These are phyloP conservation scores for Stephania cephalantha DNA, from an alignment of 164 flowering plant species.

Conservation along the genomic window DNA sequence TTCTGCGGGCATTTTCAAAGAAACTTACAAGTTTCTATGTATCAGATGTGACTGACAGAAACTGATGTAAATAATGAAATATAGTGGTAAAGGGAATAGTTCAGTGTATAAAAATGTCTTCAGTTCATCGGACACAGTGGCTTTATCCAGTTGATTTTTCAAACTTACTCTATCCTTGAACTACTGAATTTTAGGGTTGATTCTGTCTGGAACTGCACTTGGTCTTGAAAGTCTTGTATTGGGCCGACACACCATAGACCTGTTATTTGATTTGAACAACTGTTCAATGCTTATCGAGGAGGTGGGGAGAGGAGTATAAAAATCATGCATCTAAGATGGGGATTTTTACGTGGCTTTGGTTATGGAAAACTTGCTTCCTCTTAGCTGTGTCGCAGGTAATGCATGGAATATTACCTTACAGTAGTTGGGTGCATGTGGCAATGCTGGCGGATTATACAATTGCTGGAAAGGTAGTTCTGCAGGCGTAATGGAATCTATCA, in stretches of 20 bases:
- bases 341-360: conserved; percentile 1
- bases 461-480: conserved; percentile 8
- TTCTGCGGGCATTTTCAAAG: conserved; percentile 8
- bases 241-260: background rate
- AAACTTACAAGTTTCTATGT: conserved; percentile 8
- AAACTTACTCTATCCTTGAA: background rate
- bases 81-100: conserved; percentile 11
- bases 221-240: background rate
- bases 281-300: background rate
- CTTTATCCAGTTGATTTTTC: conserved; percentile 4
- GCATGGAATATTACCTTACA: background rate
- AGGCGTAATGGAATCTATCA: conserved; percentile 4
- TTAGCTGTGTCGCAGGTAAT: background rate
- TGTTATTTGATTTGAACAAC: conserved; percentile 5
- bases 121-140: background rate
- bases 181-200: conserved; percentile 2
- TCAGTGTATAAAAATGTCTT: conserved; percentile 7
- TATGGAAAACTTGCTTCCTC: background rate
- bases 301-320: background rate
- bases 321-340: background rate
- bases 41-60: conserved; percentile 15
- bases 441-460: background rate
- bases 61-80: background rate
- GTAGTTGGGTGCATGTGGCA: background rate
- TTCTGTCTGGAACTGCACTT: background rate